Evolutionary conservation across 805 yeast genomes (phyloP), one percentile per base, ranked within the genome.

Genomic region (Saturnispora sanitii): DNA sequence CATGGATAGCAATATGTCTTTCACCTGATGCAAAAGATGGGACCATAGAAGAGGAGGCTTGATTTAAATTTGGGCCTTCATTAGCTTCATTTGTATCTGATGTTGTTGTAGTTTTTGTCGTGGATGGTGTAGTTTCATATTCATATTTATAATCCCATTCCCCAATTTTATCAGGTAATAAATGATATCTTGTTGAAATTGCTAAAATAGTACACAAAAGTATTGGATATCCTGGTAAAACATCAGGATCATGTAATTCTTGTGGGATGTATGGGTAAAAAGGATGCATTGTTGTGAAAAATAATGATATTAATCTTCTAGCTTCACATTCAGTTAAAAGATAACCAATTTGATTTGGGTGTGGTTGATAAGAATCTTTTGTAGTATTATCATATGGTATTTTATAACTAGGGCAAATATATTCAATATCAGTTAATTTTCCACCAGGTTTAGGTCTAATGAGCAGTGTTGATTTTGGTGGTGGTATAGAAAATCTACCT

Each of bases 191-290:
- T 0, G 94, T 68, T 0, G 94, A 69, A 2, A 88, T 77, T 1
- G 96, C 83, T 33, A 88, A 62, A 11, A 88, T 77, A 1, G 95
- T 79, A 55, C 92, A 82, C 22, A 87, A 58, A 32, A 88, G 65
- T 46, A 88, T 76, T 2, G 96, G 95, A 57, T 83, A 82, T 4
- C 79, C 79, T 1, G 87, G 79, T 26, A 88, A 61, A 6, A 71
- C 74, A 33, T 73, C 71, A 0, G 84, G 73, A 40, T 75, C 68
- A 37, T 79, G 88, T 30, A 87, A 56, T 46, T 81, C 83, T 23
- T 68, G 64, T 1, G 96, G 95, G 30, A 90, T 70, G 54, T 79
- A 83, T 1, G 96, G 96, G 61, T 82, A 88, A 57, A 77, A 88
- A 2, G 95, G 96, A 58, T 85, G 94, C 77, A 88, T 73, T 3